A percentile compares a stretch with the other conserved stretches of the same genome.
Evolutionary conservation across 225 moss, liverwort and hornwort genomes (phyloP).

Genomic region (Bryum argenteum): DNA sequence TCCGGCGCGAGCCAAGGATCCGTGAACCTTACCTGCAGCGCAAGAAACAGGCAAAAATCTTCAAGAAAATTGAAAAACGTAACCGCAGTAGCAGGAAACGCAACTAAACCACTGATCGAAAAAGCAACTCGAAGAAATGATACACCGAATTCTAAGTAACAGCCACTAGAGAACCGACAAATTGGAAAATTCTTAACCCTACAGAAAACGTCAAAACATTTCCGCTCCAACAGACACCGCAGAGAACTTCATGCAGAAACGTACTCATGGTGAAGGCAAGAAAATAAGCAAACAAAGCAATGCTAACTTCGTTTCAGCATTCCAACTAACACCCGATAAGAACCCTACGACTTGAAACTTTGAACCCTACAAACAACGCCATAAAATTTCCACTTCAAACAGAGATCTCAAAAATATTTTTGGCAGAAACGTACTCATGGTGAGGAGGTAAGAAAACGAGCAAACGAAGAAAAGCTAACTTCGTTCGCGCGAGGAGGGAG

Average conservation of each 20-base stretch:
- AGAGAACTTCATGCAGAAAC: background rate
- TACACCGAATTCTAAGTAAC: too few relatives aligned
- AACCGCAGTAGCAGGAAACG: too few relatives aligned
- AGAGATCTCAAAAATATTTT: background rate
- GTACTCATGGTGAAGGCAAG: conserved; percentile 6
- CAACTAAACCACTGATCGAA: too few relatives aligned
- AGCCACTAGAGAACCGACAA: too few relatives aligned
- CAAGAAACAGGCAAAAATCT: background rate
- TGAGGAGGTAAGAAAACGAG: background rate
- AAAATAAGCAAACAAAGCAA: background rate
- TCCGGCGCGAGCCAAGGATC: conserved; percentile 15
- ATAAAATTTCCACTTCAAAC: too few relatives aligned
- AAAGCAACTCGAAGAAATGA: too few relatives aligned
- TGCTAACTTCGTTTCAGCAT: too few relatives aligned
- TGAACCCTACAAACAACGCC: too few relatives aligned
- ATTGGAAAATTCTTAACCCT: too few relatives aligned
- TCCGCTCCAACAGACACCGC: background rate
- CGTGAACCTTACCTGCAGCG: conserved; percentile 62
- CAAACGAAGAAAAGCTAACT: background rate
- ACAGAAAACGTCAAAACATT: too few relatives aligned
- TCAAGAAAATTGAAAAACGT: background rate
- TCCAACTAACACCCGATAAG: background rate
- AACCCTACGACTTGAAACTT: background rate
- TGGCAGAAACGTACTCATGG: background rate
- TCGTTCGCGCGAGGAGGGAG: background rate